Conservation (phyloP, 179 eudicot genomes). For the Amaranthus tricolor region DNA sequence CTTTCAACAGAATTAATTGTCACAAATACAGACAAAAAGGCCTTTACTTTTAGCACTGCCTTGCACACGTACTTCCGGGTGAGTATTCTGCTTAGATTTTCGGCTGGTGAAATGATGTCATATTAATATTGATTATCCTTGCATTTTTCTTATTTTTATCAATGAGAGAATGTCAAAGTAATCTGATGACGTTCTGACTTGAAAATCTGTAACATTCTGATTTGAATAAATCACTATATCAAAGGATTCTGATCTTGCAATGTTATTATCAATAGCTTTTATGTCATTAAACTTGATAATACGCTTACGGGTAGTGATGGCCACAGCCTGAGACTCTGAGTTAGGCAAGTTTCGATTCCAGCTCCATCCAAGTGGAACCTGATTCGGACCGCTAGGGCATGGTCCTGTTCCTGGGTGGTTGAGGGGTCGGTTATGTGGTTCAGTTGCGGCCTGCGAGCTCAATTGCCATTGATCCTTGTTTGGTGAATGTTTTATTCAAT, state of each 20-base stretch:
- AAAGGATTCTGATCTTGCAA: background rate
- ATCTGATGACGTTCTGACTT: background rate
- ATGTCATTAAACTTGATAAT: background rate
- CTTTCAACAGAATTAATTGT: constrained; percentile 79
- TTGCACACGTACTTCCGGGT: constrained; percentile 91
- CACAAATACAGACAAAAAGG: constrained; percentile 75
- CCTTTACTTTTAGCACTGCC: constrained; percentile 85
- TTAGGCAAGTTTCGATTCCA: too few species aligned
- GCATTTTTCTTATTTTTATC: background rate
- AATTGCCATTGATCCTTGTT: too few species aligned
- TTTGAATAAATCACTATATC: background rate
- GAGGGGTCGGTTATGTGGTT: too few species aligned
- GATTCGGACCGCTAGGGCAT: too few species aligned
- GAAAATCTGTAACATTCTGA: background rate
- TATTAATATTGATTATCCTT: background rate
- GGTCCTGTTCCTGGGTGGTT: too few species aligned
- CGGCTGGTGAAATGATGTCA: background rate
- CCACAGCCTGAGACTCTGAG: too few species aligned
- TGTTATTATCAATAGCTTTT: background rate
- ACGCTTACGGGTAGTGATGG: background rate
- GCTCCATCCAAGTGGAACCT: too few species aligned
- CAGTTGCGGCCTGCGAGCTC: too few species aligned
- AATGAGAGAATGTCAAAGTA: background rate
- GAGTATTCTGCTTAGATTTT: constrained; percentile 32
- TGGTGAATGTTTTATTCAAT: too few species aligned